Base-by-base conservation (phyloP, 2,329 filamentous ascomycete species). In the Hypoxylon sp. region DNA sequence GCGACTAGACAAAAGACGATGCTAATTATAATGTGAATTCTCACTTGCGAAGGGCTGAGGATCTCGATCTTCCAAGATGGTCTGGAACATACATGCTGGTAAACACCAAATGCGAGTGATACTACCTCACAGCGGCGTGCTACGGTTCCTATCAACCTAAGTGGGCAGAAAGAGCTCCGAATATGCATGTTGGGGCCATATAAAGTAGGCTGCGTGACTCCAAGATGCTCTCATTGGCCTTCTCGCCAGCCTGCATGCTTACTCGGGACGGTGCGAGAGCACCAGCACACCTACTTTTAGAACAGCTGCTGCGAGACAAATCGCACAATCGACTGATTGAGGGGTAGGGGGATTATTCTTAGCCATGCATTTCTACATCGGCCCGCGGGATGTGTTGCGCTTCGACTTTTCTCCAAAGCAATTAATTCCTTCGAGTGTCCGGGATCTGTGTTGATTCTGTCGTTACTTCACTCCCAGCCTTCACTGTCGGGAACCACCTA, bases 141-240 rank as follows among this genome's bases (percentile, higher is more conserved):
- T 40, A 20, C 18, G 29, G 29, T 41, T 23, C 35, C 35, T 42
- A 29, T 11, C 15, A 26, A 48, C 55, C 40, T n/a, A 41, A 52
- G 20, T 56, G 33, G 42, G 43, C 37, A 50, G 52, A 24, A 27
- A 17, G 18, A 26, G 46, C 37, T 51, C 47, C 42, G 17, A 35
- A 24, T 29, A 62, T 62, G 49, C 45, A 62, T 37, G 45, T 64
- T 62, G 59, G 62, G 48, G 49, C 62, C 33, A 24, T 58, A 47
- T 20, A 33, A 20, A 31, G 49, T 33, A 59, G 48, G 55, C 62
- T 56, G 23, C 35, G 50, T 42, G 26, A 23, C 23, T 58, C 38
- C 21, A 29, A 20, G n/a, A 49, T 7, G 17, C 17, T 10, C 27
- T 29, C 5, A 59, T 60, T 62, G 62, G 62, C 35, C 43, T 53